Evolutionary conservation across 768 basidiomycete genomes (phyloP).

Genomic region (Boletus eberwhitei): DNA sequence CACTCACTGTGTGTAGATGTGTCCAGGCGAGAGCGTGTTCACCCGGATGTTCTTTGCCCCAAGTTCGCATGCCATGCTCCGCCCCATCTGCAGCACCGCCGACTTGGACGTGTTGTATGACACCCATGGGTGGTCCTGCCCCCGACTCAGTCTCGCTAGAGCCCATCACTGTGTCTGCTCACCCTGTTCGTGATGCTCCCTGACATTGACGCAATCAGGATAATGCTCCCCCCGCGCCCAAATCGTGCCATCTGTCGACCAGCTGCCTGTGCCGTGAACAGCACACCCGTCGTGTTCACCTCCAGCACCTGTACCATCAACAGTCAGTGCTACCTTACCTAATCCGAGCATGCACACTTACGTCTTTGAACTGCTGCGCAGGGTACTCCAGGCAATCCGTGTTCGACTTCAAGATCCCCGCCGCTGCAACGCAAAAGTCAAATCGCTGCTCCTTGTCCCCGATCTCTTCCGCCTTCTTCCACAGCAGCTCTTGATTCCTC

Average conservation of each 20-base stretch:
- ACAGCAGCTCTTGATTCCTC: conserved; percentile 56
- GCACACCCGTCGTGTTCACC: conserved; percentile 60
- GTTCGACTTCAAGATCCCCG: conserved; percentile 62
- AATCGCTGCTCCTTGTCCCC: conserved; percentile 66
- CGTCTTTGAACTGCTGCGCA: conserved; percentile 61
- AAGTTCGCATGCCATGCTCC: conserved; percentile 81
- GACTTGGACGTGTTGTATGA: conserved; percentile 78
- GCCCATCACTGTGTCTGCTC: neutral
- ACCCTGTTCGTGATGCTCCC: conserved; percentile 73
- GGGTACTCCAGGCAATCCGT: conserved; percentile 66
- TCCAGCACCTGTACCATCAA: conserved; percentile 50
- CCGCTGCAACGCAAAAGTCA: conserved; percentile 76
- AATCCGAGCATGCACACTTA: conserved; percentile 20
- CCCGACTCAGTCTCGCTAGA: neutral
- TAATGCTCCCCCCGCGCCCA: conserved; percentile 49
- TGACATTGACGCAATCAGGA: conserved; percentile 59
- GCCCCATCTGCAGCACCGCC: conserved; percentile 74
- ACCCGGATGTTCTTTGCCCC: conserved; percentile 64
- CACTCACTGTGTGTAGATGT: conserved; percentile 67
- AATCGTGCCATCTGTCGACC: conserved; percentile 54
- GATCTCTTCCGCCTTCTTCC: conserved; percentile 56
- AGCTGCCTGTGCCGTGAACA: conserved; percentile 61
- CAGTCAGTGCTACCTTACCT: neutral
- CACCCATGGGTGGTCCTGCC: conserved; percentile 69
- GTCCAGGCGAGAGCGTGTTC: conserved; percentile 73